These are phyloP conservation scores for Eucalyptus polybractea DNA, from an alignment of 345 rosid species.

Conservation along the genomic window DNA sequence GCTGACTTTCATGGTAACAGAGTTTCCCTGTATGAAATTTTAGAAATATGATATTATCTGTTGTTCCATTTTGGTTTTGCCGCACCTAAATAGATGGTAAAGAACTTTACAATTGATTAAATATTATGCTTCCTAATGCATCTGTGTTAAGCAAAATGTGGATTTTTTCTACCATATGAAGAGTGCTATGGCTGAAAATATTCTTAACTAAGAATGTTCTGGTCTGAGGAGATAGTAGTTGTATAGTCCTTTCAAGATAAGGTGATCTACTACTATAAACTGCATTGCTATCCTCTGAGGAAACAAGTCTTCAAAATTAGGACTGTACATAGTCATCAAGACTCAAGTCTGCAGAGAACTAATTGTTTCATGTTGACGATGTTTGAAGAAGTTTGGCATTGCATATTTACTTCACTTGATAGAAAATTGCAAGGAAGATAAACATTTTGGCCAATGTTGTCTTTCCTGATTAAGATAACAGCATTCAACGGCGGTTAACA, in stretches of 20 bases:
- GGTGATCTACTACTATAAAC: neutral
- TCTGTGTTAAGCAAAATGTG: neutral
- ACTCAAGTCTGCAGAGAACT: neutral
- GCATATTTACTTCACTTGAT: neutral
- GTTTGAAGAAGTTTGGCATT: neutral
- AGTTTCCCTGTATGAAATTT: slow-evolving; percentile 29
- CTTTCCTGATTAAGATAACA: neutral
- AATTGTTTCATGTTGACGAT: neutral
- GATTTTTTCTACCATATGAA: neutral
- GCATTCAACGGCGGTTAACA: neutral
- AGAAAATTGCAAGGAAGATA: neutral
- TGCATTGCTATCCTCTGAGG: neutral
- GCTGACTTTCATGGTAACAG: slow-evolving; percentile 55
- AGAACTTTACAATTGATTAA: neutral
- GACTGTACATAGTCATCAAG: neutral
- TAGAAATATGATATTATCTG: neutral
- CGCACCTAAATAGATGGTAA: neutral
- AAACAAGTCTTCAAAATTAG: neutral
- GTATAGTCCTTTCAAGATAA: neutral
- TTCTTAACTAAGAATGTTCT: neutral
- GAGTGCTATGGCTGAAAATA: neutral
- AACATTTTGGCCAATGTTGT: neutral
- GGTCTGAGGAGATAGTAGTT: neutral
- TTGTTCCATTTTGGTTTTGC: neutral
- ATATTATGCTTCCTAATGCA: neutral